Evolutionary conservation across 2,329 filamentous ascomycete genomes (phyloP).

Genomic region (Ophiostoma himal-ulmi): DNA sequence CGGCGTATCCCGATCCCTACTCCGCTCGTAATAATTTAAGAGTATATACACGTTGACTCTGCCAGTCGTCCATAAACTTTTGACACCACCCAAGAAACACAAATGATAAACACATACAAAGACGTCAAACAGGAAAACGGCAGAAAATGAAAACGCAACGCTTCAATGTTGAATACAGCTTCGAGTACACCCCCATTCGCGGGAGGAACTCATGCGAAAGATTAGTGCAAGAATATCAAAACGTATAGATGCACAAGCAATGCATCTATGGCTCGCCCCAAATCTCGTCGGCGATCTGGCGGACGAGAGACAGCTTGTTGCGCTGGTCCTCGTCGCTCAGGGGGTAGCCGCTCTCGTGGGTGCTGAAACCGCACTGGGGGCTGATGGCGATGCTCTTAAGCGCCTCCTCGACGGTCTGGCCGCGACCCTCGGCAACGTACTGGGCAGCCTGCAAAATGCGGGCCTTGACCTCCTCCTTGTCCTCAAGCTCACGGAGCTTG

Average conservation of each 20-base stretch:
- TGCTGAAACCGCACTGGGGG: conserved; percentile 64
- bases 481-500: conserved; percentile 30
- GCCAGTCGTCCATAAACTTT: conserved; percentile 7
- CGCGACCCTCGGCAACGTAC: conserved; percentile 58
- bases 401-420: conserved; percentile 56
- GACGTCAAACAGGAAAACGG: neutral
- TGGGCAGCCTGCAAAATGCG: conserved; percentile 54
- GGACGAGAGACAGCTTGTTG: conserved; percentile 62
- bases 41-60: conserved; percentile 1
- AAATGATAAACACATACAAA: conserved; percentile 4
- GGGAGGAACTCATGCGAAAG: conserved; percentile 10
- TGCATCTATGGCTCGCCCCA: conserved; percentile 46
- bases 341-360: conserved; percentile 64
- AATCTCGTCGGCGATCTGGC: conserved; percentile 58
- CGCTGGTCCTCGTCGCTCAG: conserved; percentile 63
- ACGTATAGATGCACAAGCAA: neutral
- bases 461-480: conserved; percentile 49
- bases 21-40: neutral
- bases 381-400: conserved; percentile 60
- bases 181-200: neutral
- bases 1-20: neutral
- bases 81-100: neutral
- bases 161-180: conserved; percentile 17
- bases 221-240: neutral
- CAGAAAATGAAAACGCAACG: neutral